Base-by-base conservation (phyloP, 2,329 filamentous ascomycete species). In the Seiridium cupressi region DNA sequence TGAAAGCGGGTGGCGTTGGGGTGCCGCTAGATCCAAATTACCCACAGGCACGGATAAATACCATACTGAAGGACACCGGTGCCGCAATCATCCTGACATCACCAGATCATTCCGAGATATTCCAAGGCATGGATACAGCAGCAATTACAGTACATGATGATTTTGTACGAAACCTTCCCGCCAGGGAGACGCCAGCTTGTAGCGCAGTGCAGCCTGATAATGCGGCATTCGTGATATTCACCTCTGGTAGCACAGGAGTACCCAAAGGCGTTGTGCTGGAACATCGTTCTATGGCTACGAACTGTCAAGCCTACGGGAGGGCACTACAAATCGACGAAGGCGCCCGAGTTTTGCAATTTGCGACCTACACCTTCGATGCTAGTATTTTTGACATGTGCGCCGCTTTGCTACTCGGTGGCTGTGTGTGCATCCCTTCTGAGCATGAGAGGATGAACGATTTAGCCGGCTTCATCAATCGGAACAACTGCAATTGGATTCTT, bases 311-410 rank as follows among this genome's bases (percentile, higher is more conserved):
- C 13, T 49, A 49, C 9, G 55, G 55, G n/a, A 58, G 36, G 38
- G 18, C 34, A 26, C 62, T 68, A 46, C 61, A 63, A 51, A 65
- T 68, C 62, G 51, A 59, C 18, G 38, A 57, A 9, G 59, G 59
- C 18, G 66, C 66, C 2, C 64, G 68, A 9, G 67, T 71, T n/a
- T 49, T 72, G 44, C 66, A 73, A 55, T 74, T 72, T 51, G 65
- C 66, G 32, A 68, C 73, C 0, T 76, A 78, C 64, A 75, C 73
- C 2, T 79, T 79, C 47, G 77, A 80, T 62, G 76, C 72, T 44
- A 74, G 72, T 34, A 65, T 78, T 3, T 69, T 71, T 54, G 76
- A 78, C 53, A 76, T 77, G 36, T 73, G 76, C 44, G 73, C 71
- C 0, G 74, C 75, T 3, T 66, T 79, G 10, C 65, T 74, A 32